phyloP scores from a whole-genome alignment of 1,284 basidiomycete genomes.

The Moesziomyces globuligerus region DNA sequence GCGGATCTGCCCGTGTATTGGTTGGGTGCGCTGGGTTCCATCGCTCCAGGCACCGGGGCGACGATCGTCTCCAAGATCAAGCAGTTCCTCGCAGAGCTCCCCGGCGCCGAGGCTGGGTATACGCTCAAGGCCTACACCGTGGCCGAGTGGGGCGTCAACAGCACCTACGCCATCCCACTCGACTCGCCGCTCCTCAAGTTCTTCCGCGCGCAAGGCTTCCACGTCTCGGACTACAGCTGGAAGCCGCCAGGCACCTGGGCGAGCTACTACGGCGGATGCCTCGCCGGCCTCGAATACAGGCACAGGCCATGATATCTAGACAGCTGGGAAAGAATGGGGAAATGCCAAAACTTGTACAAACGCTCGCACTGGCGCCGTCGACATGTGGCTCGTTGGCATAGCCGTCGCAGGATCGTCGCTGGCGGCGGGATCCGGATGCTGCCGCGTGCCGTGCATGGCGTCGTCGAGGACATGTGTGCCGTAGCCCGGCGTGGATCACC shows the following conservation, averaged over 20 bases:
- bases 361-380: no score
- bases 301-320: not conserved
- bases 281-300: conserved; percentile 19
- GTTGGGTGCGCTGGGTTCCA: conserved; percentile 24
- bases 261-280: conserved; percentile 20
- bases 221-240: conserved; percentile 21
- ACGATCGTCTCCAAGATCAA: conserved; percentile 18
- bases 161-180: not conserved
- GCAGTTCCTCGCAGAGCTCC: conserved; percentile 1
- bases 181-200: conserved; percentile 8
- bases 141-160: conserved; percentile 20
- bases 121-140: conserved; percentile 21
- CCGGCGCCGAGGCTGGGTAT: not conserved
- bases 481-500: no score
- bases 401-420: no score
- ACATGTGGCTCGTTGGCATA: no score
- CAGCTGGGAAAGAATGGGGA: no score
- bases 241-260: conserved; percentile 29
- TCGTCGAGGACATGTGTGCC: no score
- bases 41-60: conserved; percentile 7
- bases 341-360: no score
- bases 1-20: conserved; percentile 2
- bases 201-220: conserved; percentile 19
- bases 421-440: no score
- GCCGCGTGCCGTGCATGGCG: no score